Evolutionary conservation across 2,329 filamentous ascomycete species (phyloP).

Genomic region (Juglanconis sp.): DNA sequence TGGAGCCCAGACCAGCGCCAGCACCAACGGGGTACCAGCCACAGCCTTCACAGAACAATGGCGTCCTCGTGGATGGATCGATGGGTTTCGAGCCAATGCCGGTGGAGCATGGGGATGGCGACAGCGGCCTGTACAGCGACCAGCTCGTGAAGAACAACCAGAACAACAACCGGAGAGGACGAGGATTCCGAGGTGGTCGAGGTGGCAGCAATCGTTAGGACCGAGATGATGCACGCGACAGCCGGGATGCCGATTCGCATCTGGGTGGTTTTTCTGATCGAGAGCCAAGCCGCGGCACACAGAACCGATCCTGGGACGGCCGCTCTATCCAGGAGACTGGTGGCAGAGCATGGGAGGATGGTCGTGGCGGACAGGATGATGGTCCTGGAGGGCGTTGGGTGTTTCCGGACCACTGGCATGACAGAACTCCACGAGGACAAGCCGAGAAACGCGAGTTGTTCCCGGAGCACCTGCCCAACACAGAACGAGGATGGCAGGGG

Average conservation of each 20-base stretch:
- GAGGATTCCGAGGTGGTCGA: slow-evolving; percentile 16
- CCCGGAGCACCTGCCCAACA: background rate
- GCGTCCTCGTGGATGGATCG: slow-evolving; percentile 49
- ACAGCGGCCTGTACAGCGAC: slow-evolving; percentile 51
- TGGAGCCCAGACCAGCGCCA: slow-evolving; percentile 22
- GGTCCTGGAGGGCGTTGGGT: background rate
- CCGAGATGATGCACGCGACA: slow-evolving; percentile 3
- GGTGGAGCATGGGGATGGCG: slow-evolving; percentile 25
- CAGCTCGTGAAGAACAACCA: slow-evolving; percentile 30
- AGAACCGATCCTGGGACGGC: background rate
- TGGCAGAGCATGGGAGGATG: background rate
- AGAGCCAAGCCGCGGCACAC: background rate
- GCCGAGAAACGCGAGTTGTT: background rate
- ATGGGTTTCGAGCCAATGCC: slow-evolving; percentile 50
- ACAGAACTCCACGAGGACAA: background rate
- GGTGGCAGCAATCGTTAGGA: slow-evolving; percentile 17
- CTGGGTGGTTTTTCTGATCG: background rate
- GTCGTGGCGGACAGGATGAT: background rate
- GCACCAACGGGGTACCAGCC: slow-evolving; percentile 32
- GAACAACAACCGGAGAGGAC: slow-evolving; percentile 10
- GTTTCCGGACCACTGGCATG: background rate
- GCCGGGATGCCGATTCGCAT: background rate
- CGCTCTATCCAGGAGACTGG: background rate
- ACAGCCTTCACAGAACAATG: slow-evolving; percentile 27
- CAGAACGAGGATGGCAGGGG: background rate